Evolutionary conservation across 2,329 filamentous ascomycete genomes (phyloP).

Genomic region (Microcera coccophila): DNA sequence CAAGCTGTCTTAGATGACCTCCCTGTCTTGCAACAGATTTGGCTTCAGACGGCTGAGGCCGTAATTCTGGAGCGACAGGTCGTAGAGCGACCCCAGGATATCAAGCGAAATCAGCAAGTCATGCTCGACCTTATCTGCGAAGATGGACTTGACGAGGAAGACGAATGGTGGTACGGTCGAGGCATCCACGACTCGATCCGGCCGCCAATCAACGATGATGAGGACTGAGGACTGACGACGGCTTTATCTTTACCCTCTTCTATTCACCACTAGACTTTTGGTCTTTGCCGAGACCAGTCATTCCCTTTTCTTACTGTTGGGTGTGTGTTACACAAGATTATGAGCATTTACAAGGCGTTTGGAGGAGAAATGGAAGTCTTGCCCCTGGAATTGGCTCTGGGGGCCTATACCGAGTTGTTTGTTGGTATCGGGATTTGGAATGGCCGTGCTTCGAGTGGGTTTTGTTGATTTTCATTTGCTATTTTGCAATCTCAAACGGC

Average conservation of each 20-base stretch:
- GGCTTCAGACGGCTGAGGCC: slow-evolving; percentile 60
- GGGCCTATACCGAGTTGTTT: slow-evolving; percentile 23
- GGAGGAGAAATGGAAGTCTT: slow-evolving; percentile 17
- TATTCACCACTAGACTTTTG: slow-evolving; percentile 10
- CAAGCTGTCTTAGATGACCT: slow-evolving; percentile 51
- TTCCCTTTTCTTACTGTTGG: slow-evolving; percentile 12
- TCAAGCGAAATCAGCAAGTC: slow-evolving; percentile 60
- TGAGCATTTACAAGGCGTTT: slow-evolving; percentile 33
- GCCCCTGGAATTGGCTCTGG: slow-evolving; percentile 5
- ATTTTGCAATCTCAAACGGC: slow-evolving; percentile 3
- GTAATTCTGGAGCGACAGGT: slow-evolving; percentile 57
- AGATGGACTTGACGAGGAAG: slow-evolving; percentile 55
- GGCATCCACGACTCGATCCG: slow-evolving; percentile 52
- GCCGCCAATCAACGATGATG: slow-evolving; percentile 52
- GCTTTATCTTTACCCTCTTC: slow-evolving; percentile 5
- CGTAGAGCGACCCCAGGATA: slow-evolving; percentile 55
- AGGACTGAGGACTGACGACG: slow-evolving; percentile 26
- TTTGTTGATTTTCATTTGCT: slow-evolving; percentile 3
- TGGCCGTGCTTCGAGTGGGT: slow-evolving; percentile 10
- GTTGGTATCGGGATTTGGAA: slow-evolving; percentile 13
- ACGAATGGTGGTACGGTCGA: slow-evolving; percentile 60
- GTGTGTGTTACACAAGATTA: slow-evolving; percentile 24
- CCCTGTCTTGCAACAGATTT: slow-evolving; percentile 56
- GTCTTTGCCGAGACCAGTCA: slow-evolving; percentile 5
- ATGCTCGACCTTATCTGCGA: slow-evolving; percentile 63